Evolutionary conservation across 108 stramenopile species (phyloP), one percentile per base, ranked within the genome.

Genomic region (Fragilaria crotonensis): DNA sequence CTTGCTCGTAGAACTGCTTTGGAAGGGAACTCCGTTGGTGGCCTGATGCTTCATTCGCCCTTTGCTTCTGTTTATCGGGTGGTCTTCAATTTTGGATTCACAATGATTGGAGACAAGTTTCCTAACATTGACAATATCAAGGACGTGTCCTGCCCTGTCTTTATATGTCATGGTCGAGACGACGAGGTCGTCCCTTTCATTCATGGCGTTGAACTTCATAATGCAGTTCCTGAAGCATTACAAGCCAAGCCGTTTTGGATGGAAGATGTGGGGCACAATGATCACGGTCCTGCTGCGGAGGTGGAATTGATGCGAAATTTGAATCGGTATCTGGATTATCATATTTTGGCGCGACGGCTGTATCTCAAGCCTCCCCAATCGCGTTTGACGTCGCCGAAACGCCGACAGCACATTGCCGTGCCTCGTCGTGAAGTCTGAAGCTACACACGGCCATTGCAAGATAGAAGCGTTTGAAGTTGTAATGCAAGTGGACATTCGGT

Each of bases 111-210:
- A 2, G 90, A 92, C 64, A 75, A 82, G 66, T 92, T 89, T 60
- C 77, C 87, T 20, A 92, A 92, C 64, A 78, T 92, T 19, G 90
- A 92, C 78, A 84, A 51, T n/a, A 20, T 58, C 17, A 4, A 28
- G 45, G 9, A 58, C 14, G 36, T 73, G 19, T 2, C 33, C 25
- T 76, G 83, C 57, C 91, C 91, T 1, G 66, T 85, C 5, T 90
- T 82, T 19, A 72, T 89, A 46, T 64, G 81, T 29, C 87, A 89
- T 64, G 87, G 90, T 4, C 78, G 77, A 33, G 52, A 70, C 22
- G 90, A 89, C 48, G 80, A 73, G 49, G 70, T 89, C 4, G 81
- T 93, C n/a, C 88, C 90, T 28, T 85, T 85, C 49, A 77, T 83
- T 77, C 87, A 88, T 51, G 87, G 80, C 5, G 74, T 66, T 21